Conservation (phyloP, 2,329 filamentous ascomycete genomes). For the Aspergillus nomiae region DNA sequence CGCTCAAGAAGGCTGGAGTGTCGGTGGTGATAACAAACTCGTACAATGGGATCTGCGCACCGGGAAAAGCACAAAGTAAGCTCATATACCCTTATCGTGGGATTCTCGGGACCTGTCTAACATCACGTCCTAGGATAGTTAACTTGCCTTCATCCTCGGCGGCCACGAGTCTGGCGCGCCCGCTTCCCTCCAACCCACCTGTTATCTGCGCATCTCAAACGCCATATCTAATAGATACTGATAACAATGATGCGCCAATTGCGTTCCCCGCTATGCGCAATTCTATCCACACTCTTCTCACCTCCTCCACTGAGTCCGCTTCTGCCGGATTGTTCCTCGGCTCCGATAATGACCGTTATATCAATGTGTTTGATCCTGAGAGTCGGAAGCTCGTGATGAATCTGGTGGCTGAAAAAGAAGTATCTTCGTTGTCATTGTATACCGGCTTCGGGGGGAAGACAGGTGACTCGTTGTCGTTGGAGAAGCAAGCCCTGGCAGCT, state of each 20-base stretch:
- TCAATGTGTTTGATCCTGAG: constrained; percentile 51
- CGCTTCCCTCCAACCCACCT: constrained; percentile 42
- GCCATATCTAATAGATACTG: constrained; percentile 48
- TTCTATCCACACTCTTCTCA: constrained; percentile 49
- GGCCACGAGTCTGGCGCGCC: constrained; percentile 44
- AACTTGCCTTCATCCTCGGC: constrained; percentile 44
- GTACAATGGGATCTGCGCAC: constrained; percentile 55
- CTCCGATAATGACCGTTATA: constrained; percentile 52
- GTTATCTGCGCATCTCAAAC: constrained; percentile 55
- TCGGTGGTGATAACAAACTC: constrained; percentile 55
- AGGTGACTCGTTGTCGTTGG: constrained; percentile 20
- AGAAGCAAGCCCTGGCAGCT: constrained; percentile 48
- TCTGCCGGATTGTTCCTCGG: constrained; percentile 48
- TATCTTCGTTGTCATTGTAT: constrained; percentile 42
- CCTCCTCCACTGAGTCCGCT: constrained; percentile 40
- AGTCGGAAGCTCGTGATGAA: constrained; percentile 48
- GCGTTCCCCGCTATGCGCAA: constrained; percentile 54
- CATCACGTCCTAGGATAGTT: constrained; percentile 38
- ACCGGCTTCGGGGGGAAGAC: constrained; percentile 22
- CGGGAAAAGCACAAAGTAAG: constrained; percentile 47
- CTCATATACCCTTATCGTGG: constrained; percentile 2
- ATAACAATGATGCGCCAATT: constrained; percentile 40
- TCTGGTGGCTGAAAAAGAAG: constrained; percentile 52
- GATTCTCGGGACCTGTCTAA: constrained; percentile 16
- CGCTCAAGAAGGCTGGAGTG: constrained; percentile 53